Evolutionary conservation across 139 green algal species (phyloP), one percentile per base, ranked within the genome.

Genomic region (Asterochloris sp.): DNA sequence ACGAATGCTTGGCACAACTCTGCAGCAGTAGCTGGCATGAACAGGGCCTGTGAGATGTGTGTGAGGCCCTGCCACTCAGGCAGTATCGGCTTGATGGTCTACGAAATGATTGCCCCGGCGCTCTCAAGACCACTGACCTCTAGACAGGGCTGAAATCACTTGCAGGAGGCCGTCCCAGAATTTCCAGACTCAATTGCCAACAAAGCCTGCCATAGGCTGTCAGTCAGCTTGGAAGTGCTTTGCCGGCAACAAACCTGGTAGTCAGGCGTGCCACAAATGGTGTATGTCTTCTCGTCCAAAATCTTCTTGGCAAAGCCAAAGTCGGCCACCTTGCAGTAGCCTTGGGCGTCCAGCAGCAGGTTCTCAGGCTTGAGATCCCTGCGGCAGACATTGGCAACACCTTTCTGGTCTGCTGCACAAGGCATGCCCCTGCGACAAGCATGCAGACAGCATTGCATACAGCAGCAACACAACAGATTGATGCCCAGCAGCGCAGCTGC

Each of bases 361-460:
- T 97, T 97, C 84, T 98, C 94, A 6, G 94, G 94, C 88, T 97
- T 95, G 12, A 96, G 85, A 85, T 96, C 92, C 15, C 74, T 54
- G 38, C 38, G 6, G 38, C 38, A 54, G 38, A 54, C 38, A 54
- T 54, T 54, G 38, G 38, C 38, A 54, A 74, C n/a, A 61, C 26
- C 0, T 29, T 16, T 1, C 28, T 17, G 21, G 28, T 54, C 69
- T 29, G n/a, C 28, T 17, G 16, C 17, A 54, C 67, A 73, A 24
- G 67, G 67, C 67, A 73, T 73, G 67, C 21, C 67, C 23, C 21
- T 24, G 23, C 21, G 67, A 27, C 67, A 23, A 27, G 67, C 67
- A 23, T 8, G 2, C 67, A 54, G 38, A 54, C 38, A 10, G 38
- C 38, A 54, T 54, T 54, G 38, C 38, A 54, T 54, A 54, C 6